phyloP scores from a whole-genome alignment of 148 eudicot species.

The Chenopodium formosanum region DNA sequence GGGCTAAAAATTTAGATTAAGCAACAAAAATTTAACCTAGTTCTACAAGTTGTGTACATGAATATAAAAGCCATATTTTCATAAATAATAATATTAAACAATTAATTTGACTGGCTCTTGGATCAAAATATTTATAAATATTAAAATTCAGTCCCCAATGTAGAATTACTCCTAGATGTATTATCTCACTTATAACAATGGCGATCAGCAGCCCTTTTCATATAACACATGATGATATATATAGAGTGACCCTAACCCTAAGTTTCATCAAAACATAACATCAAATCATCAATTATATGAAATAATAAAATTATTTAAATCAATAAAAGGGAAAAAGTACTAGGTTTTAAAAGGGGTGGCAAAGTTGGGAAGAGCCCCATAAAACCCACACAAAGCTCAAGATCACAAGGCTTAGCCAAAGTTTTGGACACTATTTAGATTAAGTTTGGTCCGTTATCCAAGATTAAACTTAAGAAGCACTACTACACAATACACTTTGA shows the following conservation, averaged over 20 bases:
- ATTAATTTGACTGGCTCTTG: slow-evolving; percentile 1
- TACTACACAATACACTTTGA: not conserved
- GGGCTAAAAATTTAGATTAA: not conserved
- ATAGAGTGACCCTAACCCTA: slow-evolving; percentile 32
- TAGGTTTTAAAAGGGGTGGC: slow-evolving; percentile 19
- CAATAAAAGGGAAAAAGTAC: slow-evolving; percentile 8
- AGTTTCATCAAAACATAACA: slow-evolving; percentile 18
- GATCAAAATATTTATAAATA: slow-evolving; percentile 18
- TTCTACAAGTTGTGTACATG: not conserved
- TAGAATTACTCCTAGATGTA: slow-evolving; percentile 3
- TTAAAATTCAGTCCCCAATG: slow-evolving; percentile 15
- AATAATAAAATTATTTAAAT: not conserved
- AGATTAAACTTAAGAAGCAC: not conserved
- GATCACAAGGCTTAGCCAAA: slow-evolving; percentile 10
- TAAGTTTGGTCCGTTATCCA: not conserved
- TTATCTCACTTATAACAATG: not conserved
- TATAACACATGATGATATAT: slow-evolving; percentile 4
- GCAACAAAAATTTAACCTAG: not conserved
- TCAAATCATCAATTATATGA: not conserved
- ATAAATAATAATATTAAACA: slow-evolving; percentile 2
- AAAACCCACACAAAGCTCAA: slow-evolving; percentile 17
- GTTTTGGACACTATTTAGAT: slow-evolving; percentile 5
- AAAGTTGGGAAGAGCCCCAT: slow-evolving; percentile 5
- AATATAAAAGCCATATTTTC: not conserved
- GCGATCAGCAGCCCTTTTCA: slow-evolving; percentile 18